Conservation (phyloP, 1,284 basidiomycete species). For the Boletus mariae region DNA sequence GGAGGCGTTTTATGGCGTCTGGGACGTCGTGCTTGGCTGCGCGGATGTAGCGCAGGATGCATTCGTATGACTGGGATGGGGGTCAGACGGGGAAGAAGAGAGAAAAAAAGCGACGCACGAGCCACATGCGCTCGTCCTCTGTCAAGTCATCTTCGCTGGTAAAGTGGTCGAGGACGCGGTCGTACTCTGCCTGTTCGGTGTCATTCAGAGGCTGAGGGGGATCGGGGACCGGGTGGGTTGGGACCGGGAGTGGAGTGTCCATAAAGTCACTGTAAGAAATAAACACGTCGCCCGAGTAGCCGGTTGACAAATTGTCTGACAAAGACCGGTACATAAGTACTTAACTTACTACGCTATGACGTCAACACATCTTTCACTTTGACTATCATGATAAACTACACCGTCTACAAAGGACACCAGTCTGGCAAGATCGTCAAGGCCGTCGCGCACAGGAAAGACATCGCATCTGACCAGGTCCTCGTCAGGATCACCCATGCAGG, state of each 20-base stretch:
- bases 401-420: constrained; percentile 26
- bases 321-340: no score
- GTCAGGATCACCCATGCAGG: constrained; percentile 41
- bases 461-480: constrained; percentile 34
- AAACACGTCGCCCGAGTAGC: no score
- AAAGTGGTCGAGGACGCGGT: constrained; percentile 60
- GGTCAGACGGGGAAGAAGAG: background rate
- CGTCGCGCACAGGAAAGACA: constrained; percentile 11
- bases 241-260: constrained; percentile 27
- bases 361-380: background rate
- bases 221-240: constrained; percentile 23
- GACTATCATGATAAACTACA: constrained; percentile 23
- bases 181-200: constrained; percentile 47
- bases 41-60: constrained; percentile 65
- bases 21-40: constrained; percentile 66
- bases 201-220: constrained; percentile 33
- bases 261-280: background rate
- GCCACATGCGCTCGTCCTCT: constrained; percentile 74
- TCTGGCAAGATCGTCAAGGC: constrained; percentile 19
- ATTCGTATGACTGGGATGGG: constrained; percentile 55
- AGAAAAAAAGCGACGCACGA: constrained; percentile 40
- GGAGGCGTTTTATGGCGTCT: constrained; percentile 57
- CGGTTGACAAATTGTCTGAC: no score
- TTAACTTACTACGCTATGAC: no score
- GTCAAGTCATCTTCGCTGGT: constrained; percentile 49